Percentiles rank a stretch among this genome's conserved stretches.
phyloP scores from a whole-genome alignment of 352 stramenopile species.

The Globisporangium canariense region DNA sequence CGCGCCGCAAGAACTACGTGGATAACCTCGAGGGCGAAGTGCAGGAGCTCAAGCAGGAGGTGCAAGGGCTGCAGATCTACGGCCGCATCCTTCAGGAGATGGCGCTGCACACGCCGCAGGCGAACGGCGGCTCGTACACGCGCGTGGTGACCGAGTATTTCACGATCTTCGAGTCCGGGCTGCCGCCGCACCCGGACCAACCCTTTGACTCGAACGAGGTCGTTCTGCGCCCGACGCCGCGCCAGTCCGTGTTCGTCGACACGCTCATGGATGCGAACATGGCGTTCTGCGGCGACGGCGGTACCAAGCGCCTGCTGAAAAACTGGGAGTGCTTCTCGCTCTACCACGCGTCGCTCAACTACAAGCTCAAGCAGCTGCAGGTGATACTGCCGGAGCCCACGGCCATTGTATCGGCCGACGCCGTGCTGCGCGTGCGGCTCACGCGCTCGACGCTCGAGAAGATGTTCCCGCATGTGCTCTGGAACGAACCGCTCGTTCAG shows the following conservation, averaged over 20 bases:
- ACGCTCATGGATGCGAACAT: constrained; percentile 15
- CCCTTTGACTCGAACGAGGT: neutral
- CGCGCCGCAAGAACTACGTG: constrained; percentile 31
- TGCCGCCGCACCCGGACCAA: constrained; percentile 2
- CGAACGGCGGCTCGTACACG: constrained; percentile 11
- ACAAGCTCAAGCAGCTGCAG: constrained; percentile 20
- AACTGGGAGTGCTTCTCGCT: constrained; percentile 16
- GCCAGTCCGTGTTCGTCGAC: constrained; percentile 12
- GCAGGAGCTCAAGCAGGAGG: constrained; percentile 20
- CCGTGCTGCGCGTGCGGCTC: constrained; percentile 22
- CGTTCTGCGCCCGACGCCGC: constrained; percentile 10
- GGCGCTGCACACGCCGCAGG: constrained; percentile 5
- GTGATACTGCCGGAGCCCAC: constrained; percentile 17
- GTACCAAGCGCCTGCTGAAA: constrained; percentile 10
- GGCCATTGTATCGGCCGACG: constrained; percentile 19
- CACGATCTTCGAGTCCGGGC: constrained; percentile 5
- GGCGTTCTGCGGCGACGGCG: constrained; percentile 16
- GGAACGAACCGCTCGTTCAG: constrained; percentile 22
- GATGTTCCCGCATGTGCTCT: constrained; percentile 35
- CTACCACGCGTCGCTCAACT: constrained; percentile 18
- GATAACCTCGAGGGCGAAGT: constrained; percentile 25
- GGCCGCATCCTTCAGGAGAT: constrained; percentile 19
- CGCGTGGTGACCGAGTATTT: constrained; percentile 17
- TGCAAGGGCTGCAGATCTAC: constrained; percentile 23
- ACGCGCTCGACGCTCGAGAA: constrained; percentile 28